Percentiles rank a stretch among this genome's conserved stretches.
These are phyloP conservation scores for Solanum ahanhuiri DNA, from an alignment of 257 asterid genomes.

Conservation along the genomic window DNA sequence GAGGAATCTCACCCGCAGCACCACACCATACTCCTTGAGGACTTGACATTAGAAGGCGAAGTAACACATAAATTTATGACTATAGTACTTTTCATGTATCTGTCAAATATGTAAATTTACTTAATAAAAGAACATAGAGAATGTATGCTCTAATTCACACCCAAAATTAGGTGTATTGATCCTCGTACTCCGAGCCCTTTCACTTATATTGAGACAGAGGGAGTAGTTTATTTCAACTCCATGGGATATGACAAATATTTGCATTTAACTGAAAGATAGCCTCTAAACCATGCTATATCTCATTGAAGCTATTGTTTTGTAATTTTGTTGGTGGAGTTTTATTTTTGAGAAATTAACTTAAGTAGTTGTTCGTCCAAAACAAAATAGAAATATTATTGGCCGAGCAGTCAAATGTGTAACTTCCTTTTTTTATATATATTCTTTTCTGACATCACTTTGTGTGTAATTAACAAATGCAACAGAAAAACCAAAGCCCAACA, in stretches of 20 bases:
- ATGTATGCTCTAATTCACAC: not conserved
- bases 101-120: not conserved
- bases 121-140: not conserved
- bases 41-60: not conserved
- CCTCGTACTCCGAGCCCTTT: not conserved
- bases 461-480: not conserved
- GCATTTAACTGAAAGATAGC: not conserved
- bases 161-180: not conserved
- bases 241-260: not conserved
- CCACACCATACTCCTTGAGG: not conserved
- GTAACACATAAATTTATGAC: not conserved
- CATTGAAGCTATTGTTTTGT: not conserved
- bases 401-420: not conserved
- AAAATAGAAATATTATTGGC: not conserved
- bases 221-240: not conserved
- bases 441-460: not conserved
- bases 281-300: not conserved
- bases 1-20: not conserved
- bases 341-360: not conserved
- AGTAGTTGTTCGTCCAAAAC: not conserved
- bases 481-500: not conserved
- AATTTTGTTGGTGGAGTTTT: not conserved
- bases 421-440: not conserved
- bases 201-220: not conserved
- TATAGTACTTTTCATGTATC: not conserved